Percentiles rank a stretch among this genome's conserved stretches.
Evolutionary conservation across 1,139 yeast genomes (phyloP).

Genomic region (Blastobotrys raffinosifermentans): DNA sequence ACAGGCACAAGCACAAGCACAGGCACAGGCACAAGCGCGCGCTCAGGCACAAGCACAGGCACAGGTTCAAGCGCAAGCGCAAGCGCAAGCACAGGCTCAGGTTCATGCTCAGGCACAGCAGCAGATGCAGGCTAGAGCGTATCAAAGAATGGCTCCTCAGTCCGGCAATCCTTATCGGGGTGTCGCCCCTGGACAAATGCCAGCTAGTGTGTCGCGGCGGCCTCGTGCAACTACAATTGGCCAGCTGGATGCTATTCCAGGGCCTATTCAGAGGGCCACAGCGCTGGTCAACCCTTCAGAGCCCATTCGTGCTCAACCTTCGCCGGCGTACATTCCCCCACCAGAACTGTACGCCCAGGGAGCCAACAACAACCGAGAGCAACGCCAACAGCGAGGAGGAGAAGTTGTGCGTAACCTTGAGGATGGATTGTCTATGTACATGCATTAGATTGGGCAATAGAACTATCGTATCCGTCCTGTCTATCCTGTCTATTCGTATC

Average conservation of each 20-base stretch:
- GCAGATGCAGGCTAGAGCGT: slow-evolving; percentile 9
- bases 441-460: too few species aligned
- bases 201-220: slow-evolving; percentile 20
- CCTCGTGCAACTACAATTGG: slow-evolving; percentile 39
- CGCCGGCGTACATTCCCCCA: slow-evolving; percentile 40
- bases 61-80: slow-evolving; percentile 11
- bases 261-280: slow-evolving; percentile 38
- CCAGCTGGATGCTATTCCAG: slow-evolving; percentile 37
- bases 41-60: slow-evolving; percentile 13
- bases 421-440: slow-evolving; percentile 24
- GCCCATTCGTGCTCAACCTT: slow-evolving; percentile 35
- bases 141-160: slow-evolving; percentile 5
- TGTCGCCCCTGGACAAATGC: background rate
- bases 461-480: too few species aligned
- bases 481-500: too few species aligned
- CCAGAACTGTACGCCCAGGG: slow-evolving; percentile 29
- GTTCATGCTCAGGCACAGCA: slow-evolving; percentile 9
- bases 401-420: slow-evolving; percentile 31
- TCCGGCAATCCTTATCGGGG: slow-evolving; percentile 8
- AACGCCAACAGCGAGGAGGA: slow-evolving; percentile 15
- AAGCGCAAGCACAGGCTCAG: slow-evolving; percentile 7
- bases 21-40: slow-evolving; percentile 8
- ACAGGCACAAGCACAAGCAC: slow-evolving; percentile 10
- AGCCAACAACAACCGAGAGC: slow-evolving; percentile 4
- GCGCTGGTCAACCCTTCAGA: slow-evolving; percentile 37